phyloP scores from a whole-genome alignment of 768 basidiomycete species.

The Mrakia blollopis region DNA sequence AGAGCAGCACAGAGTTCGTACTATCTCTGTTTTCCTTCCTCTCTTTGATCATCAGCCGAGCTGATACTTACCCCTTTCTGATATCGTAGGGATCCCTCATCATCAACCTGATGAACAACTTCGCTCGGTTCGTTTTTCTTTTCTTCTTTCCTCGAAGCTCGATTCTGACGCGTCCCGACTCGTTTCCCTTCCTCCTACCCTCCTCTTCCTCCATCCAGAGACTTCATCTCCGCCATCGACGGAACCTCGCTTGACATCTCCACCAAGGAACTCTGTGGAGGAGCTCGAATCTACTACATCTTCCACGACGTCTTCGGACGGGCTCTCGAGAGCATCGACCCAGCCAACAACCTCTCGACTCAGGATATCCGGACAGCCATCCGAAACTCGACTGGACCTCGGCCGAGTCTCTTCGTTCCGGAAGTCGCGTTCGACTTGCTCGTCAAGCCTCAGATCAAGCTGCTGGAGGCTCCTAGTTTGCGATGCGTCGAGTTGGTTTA shows the following conservation, averaged over 20 bases:
- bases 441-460: conserved; percentile 96
- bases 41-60: conserved; percentile 51
- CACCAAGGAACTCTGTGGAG: conserved; percentile 96
- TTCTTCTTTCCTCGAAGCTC: neutral
- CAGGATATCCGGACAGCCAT: conserved; percentile 98
- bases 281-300: conserved; percentile 97
- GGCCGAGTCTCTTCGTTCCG: conserved; percentile 93
- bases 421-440: conserved; percentile 94
- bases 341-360: conserved; percentile 82
- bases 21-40: neutral
- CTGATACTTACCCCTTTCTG: neutral
- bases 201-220: conserved; percentile 43
- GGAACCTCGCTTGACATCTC: conserved; percentile 94
- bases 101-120: conserved; percentile 95
- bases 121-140: conserved; percentile 56
- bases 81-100: conserved; percentile 62
- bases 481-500: conserved; percentile 97
- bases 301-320: conserved; percentile 97
- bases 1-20: conserved; percentile 62
- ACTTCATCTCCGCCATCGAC: conserved; percentile 95
- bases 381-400: conserved; percentile 92
- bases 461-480: conserved; percentile 87
- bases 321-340: conserved; percentile 82
- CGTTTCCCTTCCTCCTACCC: neutral
- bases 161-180: neutral